phyloP scores from a whole-genome alignment of 2,329 filamentous ascomycete species.

The Alternaria consortialis region DNA sequence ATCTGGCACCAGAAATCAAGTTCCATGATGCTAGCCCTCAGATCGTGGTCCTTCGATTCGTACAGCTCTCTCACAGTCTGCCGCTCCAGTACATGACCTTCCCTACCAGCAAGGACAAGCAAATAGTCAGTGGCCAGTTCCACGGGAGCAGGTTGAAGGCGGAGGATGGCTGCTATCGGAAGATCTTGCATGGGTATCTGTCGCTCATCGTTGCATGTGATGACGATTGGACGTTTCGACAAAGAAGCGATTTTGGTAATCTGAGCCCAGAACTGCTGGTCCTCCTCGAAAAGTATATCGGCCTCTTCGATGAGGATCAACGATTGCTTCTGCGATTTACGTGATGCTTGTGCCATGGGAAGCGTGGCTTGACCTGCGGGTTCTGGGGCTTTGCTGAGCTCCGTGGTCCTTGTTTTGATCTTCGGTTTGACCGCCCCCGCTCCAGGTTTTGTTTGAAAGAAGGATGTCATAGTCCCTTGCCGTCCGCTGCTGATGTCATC shows the following conservation, averaged over 20 bases:
- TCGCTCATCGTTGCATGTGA: slow-evolving; percentile 94
- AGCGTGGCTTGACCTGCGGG: slow-evolving; percentile 34
- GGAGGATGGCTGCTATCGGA: slow-evolving; percentile 85
- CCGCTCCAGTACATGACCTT: slow-evolving; percentile 81
- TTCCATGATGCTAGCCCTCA: slow-evolving; percentile 83
- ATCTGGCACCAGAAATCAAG: slow-evolving; percentile 98
- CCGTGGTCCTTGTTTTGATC: slow-evolving; percentile 19
- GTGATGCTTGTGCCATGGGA: slow-evolving; percentile 40
- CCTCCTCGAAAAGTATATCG: slow-evolving; percentile 92
- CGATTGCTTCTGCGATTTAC: slow-evolving; percentile 80
- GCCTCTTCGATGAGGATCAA: slow-evolving; percentile 94
- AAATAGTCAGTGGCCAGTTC: slow-evolving; percentile 81
- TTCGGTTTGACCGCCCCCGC: slow-evolving; percentile 32
- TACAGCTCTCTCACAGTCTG: slow-evolving; percentile 75
- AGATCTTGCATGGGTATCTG: slow-evolving; percentile 78
- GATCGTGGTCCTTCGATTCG: slow-evolving; percentile 71
- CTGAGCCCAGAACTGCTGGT: slow-evolving; percentile 92
- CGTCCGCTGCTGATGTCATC: slow-evolving; percentile 72
- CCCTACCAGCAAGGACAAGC: slow-evolving; percentile 82
- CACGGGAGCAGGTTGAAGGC: slow-evolving; percentile 72
- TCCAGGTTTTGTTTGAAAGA: slow-evolving; percentile 68
- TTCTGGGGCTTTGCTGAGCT: slow-evolving; percentile 25
- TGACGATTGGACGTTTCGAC: slow-evolving; percentile 89
- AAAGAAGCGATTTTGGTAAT: slow-evolving; percentile 79
- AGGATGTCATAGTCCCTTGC: slow-evolving; percentile 81